Base-by-base conservation (phyloP, 139 green algal genomes). In the Desmodesmus armatus region DNA sequence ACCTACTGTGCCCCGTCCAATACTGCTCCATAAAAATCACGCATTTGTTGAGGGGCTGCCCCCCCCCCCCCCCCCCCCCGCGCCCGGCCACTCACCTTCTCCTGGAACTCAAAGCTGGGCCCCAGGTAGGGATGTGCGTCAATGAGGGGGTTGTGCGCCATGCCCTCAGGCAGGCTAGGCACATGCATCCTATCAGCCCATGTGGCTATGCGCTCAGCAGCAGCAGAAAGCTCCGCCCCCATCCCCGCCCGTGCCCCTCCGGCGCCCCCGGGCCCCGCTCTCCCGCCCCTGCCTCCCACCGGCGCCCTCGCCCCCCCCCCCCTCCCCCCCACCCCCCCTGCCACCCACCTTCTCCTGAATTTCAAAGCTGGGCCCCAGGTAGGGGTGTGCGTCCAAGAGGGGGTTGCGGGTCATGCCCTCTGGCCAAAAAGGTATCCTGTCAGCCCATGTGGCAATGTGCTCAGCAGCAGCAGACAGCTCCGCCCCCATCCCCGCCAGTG, bases 41-140 rank as follows among this genome's bases (percentile, higher is more conserved):
- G n/a, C n/a, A n/a, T n/a, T n/a, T n/a, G n/a, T n/a, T n/a, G n/a
- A n/a, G n/a, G n/a, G n/a, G n/a, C n/a, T n/a, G n/a, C n/a, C n/a
- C n/a, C n/a, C n/a, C n/a, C n/a, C n/a, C n/a, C n/a, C n/a, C n/a
- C n/a, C n/a, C n/a, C n/a, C n/a, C n/a, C n/a, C n/a, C n/a, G n/a
- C n/a, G n/a, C n/a, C n/a, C n/a, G n/a, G n/a, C n/a, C n/a, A 41
- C 49, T 37, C 7, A 73, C 49, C 85, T 86, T 87, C 23, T 88
- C 74, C 69, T 44, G 66, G 75, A 86, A 89, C 80, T 91, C 88
- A 75, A 91, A 91, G 17, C 6, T 41, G 29, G 84, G 85, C 2
- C 88, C 88, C 85, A 91, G 80, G 80, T 91, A 89, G 49, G 88
- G 88, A 69, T 91, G 88, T 19, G 39, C 69, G 35, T 91, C 88